Base-by-base conservation (phyloP, 495 filamentous ascomycete genomes). In the Saxispiralis lemnorum region DNA sequence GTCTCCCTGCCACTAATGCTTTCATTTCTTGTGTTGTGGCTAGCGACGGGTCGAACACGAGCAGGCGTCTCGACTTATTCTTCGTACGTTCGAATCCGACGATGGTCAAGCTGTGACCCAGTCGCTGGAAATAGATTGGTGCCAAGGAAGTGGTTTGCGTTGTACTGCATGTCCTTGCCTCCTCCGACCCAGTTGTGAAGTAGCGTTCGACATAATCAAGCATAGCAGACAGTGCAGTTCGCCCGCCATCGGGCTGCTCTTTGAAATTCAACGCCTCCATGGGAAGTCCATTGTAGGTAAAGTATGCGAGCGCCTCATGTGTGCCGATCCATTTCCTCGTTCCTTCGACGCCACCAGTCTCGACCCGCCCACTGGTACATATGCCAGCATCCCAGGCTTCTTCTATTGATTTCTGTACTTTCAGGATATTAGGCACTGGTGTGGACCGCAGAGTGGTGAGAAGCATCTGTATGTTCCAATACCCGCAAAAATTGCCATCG, bases 301-400 rank as follows among this genome's bases (percentile, higher is more conserved):
- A 78, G 47, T 93, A 69, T 15, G 84, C 83, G 16, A n/a, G 39
- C 38, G 37, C 53, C 68, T 97, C 89, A 16, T 84, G 76, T 4
- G 89, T 95, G 39, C 89, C 89, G 58, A 97, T 95, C 51, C 87
- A 97, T 55, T 95, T 96, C 24, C 89, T 72, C 0, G 89, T 95
- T 2, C 82, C 81, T 40, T 63, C 70, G 49, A 97, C 80, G 2
- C 85, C 85, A 12, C 89, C 88, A 2, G 89, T 95, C 60, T 96
- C 83, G 3, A 71, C 50, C 30, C 82, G 69, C 0, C 81, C 85
- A 18, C 69, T 63, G 13, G 66, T 58, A 54, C 89, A 87, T 55
- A 89, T 83, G 5, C 83, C 86, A 58, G 65, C 65, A 54, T 93
- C 83, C 89, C 89, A 97, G 1, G 86, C 89, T 6, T 67, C 54